Evolutionary conservation across 2,329 filamentous ascomycete genomes (phyloP), one percentile per base, ranked within the genome.

Genomic region (Calonectria ilicicola): DNA sequence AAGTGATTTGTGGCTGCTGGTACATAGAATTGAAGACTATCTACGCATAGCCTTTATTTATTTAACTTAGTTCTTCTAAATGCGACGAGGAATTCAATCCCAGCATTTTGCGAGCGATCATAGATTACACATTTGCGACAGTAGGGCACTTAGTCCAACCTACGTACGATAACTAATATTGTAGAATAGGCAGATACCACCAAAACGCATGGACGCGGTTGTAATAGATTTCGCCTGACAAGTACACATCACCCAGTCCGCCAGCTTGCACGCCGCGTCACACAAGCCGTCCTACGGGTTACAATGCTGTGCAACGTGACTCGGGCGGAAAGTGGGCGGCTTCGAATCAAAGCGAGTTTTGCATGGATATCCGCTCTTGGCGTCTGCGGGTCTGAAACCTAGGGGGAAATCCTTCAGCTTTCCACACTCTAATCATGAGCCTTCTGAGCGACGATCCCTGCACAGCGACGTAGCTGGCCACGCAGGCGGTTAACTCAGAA

Each of bases 381-480:
- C 29, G 17, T 6, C 63, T 51, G 63, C 53, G 27, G 27, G 40
- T 38, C 64, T 67, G 64, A 71, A 71, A 64, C 69, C 7, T 15
- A 17, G 27, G 29, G n/a, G 29, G 2, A 62, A 66, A 63, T 67
- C 46, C 64, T 47, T 21, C 46, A n/a, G 27, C 21, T 7, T 38
- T 71, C 46, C 58, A 40, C 56, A 64, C 35, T 32, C 35, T 67
- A 47, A 67, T n/a, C 47, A 62, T 62, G 67, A 66, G 64, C 56
- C 9, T 38, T 67, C 63, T 42, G 63, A 29, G 53, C 15, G 35
- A 38, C 26, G 63, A 71, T 63, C 53, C 64, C 53, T 67, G 53
- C 53, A 67, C 19, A 21, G 17, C 23, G 63, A 67, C 64, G 44
- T 63, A 63, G 27, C 53, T 47, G 21, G 14, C 14, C 17, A 51